Evolutionary conservation across 2,329 filamentous ascomycete genomes (phyloP).

Genomic region (Emydomyces testavorans): DNA sequence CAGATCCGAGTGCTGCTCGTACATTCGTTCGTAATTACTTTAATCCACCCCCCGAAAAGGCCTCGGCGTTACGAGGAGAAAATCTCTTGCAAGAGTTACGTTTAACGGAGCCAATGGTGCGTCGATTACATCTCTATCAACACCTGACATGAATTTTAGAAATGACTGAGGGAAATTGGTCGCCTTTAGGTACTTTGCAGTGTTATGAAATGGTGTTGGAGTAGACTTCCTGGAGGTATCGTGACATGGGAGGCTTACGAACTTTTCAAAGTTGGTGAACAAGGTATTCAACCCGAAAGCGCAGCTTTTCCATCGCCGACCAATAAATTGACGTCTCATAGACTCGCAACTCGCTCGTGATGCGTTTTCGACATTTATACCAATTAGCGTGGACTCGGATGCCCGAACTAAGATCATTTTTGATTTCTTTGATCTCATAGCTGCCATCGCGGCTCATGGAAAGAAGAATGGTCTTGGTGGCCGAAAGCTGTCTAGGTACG

Average conservation of each 20-base stretch:
- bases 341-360: slow-evolving; percentile 86
- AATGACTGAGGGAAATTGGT: slow-evolving; percentile 7
- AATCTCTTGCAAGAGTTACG: slow-evolving; percentile 72
- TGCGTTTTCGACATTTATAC: slow-evolving; percentile 93
- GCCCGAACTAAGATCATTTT: slow-evolving; percentile 81
- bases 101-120: slow-evolving; percentile 85
- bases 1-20: slow-evolving; percentile 81
- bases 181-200: slow-evolving; percentile 67
- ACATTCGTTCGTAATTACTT: slow-evolving; percentile 92
- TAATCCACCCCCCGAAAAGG: slow-evolving; percentile 51
- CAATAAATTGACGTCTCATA: slow-evolving; percentile 29
- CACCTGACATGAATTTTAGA: slow-evolving; percentile 10
- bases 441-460: slow-evolving; percentile 81
- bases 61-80: slow-evolving; percentile 52
- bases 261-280: slow-evolving; percentile 85
- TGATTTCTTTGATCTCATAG: slow-evolving; percentile 88
- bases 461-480: slow-evolving; percentile 90
- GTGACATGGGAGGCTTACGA: slow-evolving; percentile 97
- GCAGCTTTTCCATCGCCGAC: slow-evolving; percentile 17
- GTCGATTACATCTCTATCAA: slow-evolving; percentile 20
- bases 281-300: slow-evolving; percentile 40
- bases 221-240: slow-evolving; percentile 75
- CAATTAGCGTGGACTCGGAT: slow-evolving; percentile 79
- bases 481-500: slow-evolving; percentile 85
- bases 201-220: slow-evolving; percentile 98